phyloP scores from a whole-genome alignment of 1,284 basidiomycete species.

The Rhizoctonia solani region DNA sequence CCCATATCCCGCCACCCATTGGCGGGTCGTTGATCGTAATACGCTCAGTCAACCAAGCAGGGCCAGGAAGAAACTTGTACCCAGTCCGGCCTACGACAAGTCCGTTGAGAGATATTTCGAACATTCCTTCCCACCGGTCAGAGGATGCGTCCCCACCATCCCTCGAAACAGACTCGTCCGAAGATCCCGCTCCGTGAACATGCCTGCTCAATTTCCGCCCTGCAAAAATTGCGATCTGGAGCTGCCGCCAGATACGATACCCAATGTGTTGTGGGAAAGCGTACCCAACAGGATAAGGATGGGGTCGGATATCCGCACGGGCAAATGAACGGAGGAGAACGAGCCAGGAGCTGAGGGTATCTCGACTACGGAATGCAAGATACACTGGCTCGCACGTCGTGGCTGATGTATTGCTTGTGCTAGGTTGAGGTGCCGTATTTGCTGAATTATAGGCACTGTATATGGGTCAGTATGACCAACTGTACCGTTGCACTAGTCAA shows the following conservation, averaged over 20 bases:
- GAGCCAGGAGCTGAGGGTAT: slow-evolving; percentile 69
- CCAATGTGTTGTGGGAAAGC: slow-evolving; percentile 52
- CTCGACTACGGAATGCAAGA: slow-evolving; percentile 63
- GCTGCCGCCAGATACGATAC: slow-evolving; percentile 82
- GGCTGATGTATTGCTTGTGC: neutral
- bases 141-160: neutral
- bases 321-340: slow-evolving; percentile 76
- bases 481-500: slow-evolving; percentile 15
- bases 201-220: slow-evolving; percentile 58
- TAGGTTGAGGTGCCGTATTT: neutral
- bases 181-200: slow-evolving; percentile 31
- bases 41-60: slow-evolving; percentile 67
- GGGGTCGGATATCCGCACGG: slow-evolving; percentile 66
- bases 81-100: slow-evolving; percentile 69
- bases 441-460: slow-evolving; percentile 2
- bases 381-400: slow-evolving; percentile 56
- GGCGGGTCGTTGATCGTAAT: slow-evolving; percentile 69
- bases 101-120: slow-evolving; percentile 42
- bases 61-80: slow-evolving; percentile 61
- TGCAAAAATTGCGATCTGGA: slow-evolving; percentile 69
- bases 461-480: neutral
- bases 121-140: slow-evolving; percentile 29
- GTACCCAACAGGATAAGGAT: neutral
- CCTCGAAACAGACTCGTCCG: slow-evolving; percentile 28
- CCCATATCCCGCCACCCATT: slow-evolving; percentile 17